Evolutionary conservation across 108 stramenopile species (phyloP), one percentile per base, ranked within the genome.

Genomic region (Fistulifera pelliculosa): DNA sequence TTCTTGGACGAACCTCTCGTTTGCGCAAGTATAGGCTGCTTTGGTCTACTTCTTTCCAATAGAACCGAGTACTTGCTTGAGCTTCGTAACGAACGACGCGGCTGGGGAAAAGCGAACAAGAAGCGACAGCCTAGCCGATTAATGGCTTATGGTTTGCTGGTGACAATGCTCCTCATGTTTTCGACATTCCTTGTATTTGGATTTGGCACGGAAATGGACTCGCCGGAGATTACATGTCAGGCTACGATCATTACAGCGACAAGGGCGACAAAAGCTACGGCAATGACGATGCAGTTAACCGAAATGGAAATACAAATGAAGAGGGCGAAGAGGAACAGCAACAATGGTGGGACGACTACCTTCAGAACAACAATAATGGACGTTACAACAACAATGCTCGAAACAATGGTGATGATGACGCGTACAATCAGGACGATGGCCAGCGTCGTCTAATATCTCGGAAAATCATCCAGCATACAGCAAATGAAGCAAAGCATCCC

Each of bases 1-100:
- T 91, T 91, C 51, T 52, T 87, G 27, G 90, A 91, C 53, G 90
- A 91, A 55, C 62, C 79, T 0, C 60, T 91, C 10, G 90, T 91
- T 0, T 91, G 90, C 56, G 81, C 83, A 27, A 69, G 73, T 28
- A 68, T 82, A 17, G 76, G 83, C 1, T 91, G 90, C 48, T 91
- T 82, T 52, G 90, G 90, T n/a, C 49, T 91, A 14, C 38, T 91
- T 41, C 56, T 87, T 5, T 70, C 70, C 14, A 73, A 78, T 22
- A 79, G 90, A 0, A 86, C 90, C 31, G 90, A 91, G 57, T 69
- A 80, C 41, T 52, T 91, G 8, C 60, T 91, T 19, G 71, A 90
- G 44, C 69, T 86, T 28, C 75, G 89, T 8, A 84, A 86, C 65
- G 69, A 79, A 26, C 66, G 71, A 24, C 61, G 85, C 14, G 84